Base-by-base conservation (phyloP, 441 rosid genomes). In the Dalechampia spathulata region DNA sequence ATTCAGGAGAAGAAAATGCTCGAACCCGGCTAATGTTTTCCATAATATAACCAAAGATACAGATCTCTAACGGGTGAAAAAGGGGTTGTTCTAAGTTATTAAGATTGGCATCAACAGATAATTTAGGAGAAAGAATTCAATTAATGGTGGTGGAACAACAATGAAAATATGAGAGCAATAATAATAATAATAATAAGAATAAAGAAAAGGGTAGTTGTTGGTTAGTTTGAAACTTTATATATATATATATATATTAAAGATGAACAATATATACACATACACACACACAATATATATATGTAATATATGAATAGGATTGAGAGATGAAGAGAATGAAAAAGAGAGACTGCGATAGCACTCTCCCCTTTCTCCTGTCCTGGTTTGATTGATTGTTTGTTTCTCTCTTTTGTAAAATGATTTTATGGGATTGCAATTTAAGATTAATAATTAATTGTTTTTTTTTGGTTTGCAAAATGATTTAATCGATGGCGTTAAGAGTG, bases 1-100 rank as follows among this genome's bases (percentile, higher is more conserved):
- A 59, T 3, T 79, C 83, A n/a, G 96, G 87, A 38, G 82, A 71
- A 2, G 87, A 83, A 68, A 66, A 69, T 14, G 76, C 72, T 47
- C 76, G 71, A 54, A 48, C 28, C 14, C 70, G 70, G 57, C 60
- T 68, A 64, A 68, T 66, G 14, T 17, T 66, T 53, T 52, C 45
- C 68, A 44, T 47, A 5, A 37, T 30, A 8, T 3, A 30, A 30
- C 34, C 8, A 3, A 30, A 30, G 8, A 8, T 3, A 30, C 8
- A 8, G 4, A 30, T 30, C 8, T 30, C 8, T 30, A 30, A 30
- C 5, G 34, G 8, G 8, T 30, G 5, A 30, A 30, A 8, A 30
- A 30, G 8, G 8, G 34, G 44, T 0, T 22, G 7, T 5, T n/a
- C n/a, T n/a, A n/a, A n/a, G n/a, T n/a, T n/a, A n/a, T n/a, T n/a